A percentile compares a stretch with the other conserved stretches of the same genome.
Evolutionary conservation across 139 green algal species (phyloP).

Genomic region (Asterochloris erici): DNA sequence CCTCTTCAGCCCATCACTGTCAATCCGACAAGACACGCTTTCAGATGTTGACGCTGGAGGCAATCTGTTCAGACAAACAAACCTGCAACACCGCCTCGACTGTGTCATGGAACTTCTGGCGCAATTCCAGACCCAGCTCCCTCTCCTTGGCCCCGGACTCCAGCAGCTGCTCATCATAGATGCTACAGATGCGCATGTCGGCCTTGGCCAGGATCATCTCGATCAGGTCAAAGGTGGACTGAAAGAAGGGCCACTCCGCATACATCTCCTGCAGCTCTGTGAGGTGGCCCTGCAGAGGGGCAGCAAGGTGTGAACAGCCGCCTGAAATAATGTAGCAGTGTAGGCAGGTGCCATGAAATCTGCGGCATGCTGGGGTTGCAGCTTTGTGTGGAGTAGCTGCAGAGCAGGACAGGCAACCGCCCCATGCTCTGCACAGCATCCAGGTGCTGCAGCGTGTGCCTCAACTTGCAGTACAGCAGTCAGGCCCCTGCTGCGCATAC

Average conservation of each 20-base stretch:
- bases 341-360: neutral
- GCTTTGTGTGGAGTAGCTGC: too few relatives aligned
- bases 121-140: constrained; percentile 58
- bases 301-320: neutral
- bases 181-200: constrained; percentile 79
- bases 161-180: constrained; percentile 52
- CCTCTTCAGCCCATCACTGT: too few relatives aligned
- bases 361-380: too few relatives aligned
- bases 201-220: constrained; percentile 99
- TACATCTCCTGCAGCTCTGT: constrained; percentile 87
- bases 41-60: too few relatives aligned
- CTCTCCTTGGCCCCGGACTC: constrained; percentile 37
- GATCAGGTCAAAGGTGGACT: constrained; percentile 91
- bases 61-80: neutral
- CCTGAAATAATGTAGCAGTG: neutral
- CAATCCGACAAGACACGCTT: too few relatives aligned
- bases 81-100: constrained; percentile 42
- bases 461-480: too few relatives aligned
- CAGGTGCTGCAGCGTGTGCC: too few relatives aligned
- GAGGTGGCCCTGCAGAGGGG: constrained; percentile 46
- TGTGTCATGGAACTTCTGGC: constrained; percentile 48
- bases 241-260: constrained; percentile 96
- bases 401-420: too few relatives aligned
- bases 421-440: too few relatives aligned
- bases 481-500: too few relatives aligned